Evolutionary conservation across 345 rosid genomes (phyloP), one percentile per base, ranked within the genome.

Genomic region (Draba incana): DNA sequence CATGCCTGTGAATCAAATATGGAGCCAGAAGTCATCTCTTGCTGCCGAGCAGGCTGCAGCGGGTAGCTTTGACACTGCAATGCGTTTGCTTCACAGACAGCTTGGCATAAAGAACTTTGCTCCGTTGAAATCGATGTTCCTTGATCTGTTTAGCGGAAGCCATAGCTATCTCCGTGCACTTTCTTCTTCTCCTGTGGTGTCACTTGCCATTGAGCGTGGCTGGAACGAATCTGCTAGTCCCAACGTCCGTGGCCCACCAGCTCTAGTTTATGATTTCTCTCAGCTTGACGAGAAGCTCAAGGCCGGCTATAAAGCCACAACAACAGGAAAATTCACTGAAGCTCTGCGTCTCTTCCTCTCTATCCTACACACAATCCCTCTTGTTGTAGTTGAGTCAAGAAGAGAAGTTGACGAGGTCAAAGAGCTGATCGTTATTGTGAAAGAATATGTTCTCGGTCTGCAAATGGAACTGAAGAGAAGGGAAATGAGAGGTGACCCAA

Each of bases 341-440:
- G 97, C 96, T 50, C 96, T 91, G 57, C 80, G 90, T 9, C 70
- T 86, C 38, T 94, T 91, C 69, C 73, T 84, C 9, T 75, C 81
- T 77, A 88, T 94, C 62, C 99, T 94, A 39, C 97, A 91, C 74
- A 87, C 97, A 10, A 89, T 94, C 74, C 99, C 99, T 1, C 64
- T 94, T 35, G 85, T 91, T 50, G 92, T 91, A 64, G 99, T 91
- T 10, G 97, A 94, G 62, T 81, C 97, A 13, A 91, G 99, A 81
- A 86, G 95, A 81, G 99, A 94, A 70, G 99, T 91, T 6, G 99
- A 94, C 31, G 99, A 94, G 75, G 97, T 94, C 1, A 94, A 94
- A 75, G 96, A 86, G 62, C 79, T 94, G 77, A 64, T 94, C 39
- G 64, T 69, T n/a, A 84, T 91, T 2, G 88, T 84, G 0, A 94